These are phyloP conservation scores for Ceratobasidium sp. DNA, from an alignment of 1,284 basidiomycete genomes.

Conservation along the genomic window DNA sequence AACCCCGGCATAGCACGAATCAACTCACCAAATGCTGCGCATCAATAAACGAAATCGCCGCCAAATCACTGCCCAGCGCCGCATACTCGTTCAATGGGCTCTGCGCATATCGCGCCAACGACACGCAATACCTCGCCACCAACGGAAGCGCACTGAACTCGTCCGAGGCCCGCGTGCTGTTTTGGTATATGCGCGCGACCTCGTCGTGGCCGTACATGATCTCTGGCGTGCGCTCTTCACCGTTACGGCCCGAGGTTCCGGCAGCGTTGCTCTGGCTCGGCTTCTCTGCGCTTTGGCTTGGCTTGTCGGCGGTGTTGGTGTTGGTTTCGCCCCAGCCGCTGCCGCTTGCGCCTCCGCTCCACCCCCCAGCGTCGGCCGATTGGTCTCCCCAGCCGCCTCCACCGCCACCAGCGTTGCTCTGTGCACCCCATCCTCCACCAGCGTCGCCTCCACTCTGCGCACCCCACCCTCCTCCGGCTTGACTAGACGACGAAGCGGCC, in stretches of 20 bases:
- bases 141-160: constrained; percentile 85
- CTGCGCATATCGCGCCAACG: constrained; percentile 91
- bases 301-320: constrained; percentile 8
- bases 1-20: constrained; percentile 1
- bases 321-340: constrained; percentile 13
- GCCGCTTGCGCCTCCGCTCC: constrained; percentile 24
- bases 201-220: constrained; percentile 89
- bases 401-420: constrained; percentile 9
- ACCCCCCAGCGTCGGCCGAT: constrained; percentile 9
- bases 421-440: constrained; percentile 13
- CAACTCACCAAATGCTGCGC: constrained; percentile 81
- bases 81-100: constrained; percentile 94
- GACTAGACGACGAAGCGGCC: not conserved
- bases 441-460: not conserved
- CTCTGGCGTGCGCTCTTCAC: constrained; percentile 60
- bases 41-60: constrained; percentile 80
- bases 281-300: constrained; percentile 30
- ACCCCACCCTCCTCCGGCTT: constrained; percentile 30
- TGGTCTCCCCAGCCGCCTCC: constrained; percentile 12
- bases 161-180: constrained; percentile 82
- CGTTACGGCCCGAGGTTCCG: constrained; percentile 36
- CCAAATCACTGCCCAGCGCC: constrained; percentile 81
- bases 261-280: constrained; percentile 18
- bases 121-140: constrained; percentile 93
- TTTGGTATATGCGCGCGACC: constrained; percentile 92